Base-by-base conservation (phyloP, 768 basidiomycete species). In the Hericium coralloides region DNA sequence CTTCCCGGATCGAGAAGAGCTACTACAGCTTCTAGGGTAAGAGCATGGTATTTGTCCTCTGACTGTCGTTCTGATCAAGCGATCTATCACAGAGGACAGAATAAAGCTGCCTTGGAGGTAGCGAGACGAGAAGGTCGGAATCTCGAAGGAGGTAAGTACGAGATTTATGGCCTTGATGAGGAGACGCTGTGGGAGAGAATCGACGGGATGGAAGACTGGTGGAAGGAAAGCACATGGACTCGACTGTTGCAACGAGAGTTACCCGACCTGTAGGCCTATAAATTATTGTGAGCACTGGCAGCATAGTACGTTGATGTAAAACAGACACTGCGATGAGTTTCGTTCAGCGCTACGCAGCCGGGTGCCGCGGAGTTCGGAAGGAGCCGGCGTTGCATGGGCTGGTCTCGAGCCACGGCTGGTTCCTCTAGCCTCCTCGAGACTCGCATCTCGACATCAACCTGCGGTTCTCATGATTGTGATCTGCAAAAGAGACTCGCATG, bases 161-260 rank as follows among this genome's bases (percentile, higher is more conserved):
- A 89, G 64, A 87, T 92, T 58, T 92, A 94, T 65, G 88, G 89
- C 7, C 75, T 91, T 2, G 85, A 89, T 56, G 93, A 95, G 68
- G 91, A 94, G 66, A 79, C 80, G 0, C 69, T 95, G 14, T 95
- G 93, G 86, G 87, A 87, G 41, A 78, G 85, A 45, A 85, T 95
- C 38, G 80, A 87, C 60, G 75, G 76, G 53, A 88, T 92, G 85
- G 83, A 87, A 18, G 90, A 92, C 41, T 92, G 89, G 91, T 95
- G 93, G 92, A 91, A 83, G 66, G 90, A 93, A 65, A 89, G 83
- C 59, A 95, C 92, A 52, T 95, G 92, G 91, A 82, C 76, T 39
- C 75, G 92, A 58, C 71, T 95, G 55, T 81, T 91, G 64, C 83
- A 85, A 61, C 76, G 92, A 67, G 92, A 95, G 69, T 70, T 94